Evolutionary conservation across 352 stramenopile species (phyloP), one percentile per base, ranked within the genome.

Genomic region (Phytophthora pisi): DNA sequence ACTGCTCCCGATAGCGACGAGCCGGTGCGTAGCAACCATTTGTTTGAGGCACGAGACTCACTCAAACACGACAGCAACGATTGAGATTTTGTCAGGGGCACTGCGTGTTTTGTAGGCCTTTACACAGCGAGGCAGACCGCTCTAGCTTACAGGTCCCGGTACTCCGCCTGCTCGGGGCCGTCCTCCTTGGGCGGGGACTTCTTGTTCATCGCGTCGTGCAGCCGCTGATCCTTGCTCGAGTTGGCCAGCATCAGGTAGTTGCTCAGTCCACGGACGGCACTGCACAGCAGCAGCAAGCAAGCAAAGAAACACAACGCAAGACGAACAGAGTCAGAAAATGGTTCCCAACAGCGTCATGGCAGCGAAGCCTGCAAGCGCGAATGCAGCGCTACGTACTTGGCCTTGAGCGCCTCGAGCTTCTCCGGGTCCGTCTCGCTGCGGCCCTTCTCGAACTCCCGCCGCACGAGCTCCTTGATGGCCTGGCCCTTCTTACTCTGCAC

Each of bases 191-290:
- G 65, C 73, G 74, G 69, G 51, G 61, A 66, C 63, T 81, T 85
- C 43, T 72, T 68, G 71, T 92, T 88, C 82, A 96, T 93, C 36
- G 88, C 88, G 46, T 91, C 75, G 49, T 90, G 84, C 45, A 96
- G 74, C 51, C 89, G 84, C 76, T 93, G 88, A 71, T 96, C 88
- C 81, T 96, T 96, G 73, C 88, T 94, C 40, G 88, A 91, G 68
- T 96, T 96, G 54, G 88, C 88, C 74, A 96, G 75, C 67, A 96
- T 79, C 40, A 96, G 68, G 71, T 96, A 96, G 82, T 96, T 96
- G 66, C 88, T 96, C 46, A 96, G 66, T 45, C 88, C 88, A 55
- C 88, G 86, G 28, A 96, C 73, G 23, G 88, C 88, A 60, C 87
- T 95, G 54, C 6, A 54, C 24, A 53, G 49, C 49, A 38, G 6